Evolutionary conservation across 2,329 filamentous ascomycete genomes (phyloP), one percentile per base, ranked within the genome.

Genomic region (Verticillium dahliae): DNA sequence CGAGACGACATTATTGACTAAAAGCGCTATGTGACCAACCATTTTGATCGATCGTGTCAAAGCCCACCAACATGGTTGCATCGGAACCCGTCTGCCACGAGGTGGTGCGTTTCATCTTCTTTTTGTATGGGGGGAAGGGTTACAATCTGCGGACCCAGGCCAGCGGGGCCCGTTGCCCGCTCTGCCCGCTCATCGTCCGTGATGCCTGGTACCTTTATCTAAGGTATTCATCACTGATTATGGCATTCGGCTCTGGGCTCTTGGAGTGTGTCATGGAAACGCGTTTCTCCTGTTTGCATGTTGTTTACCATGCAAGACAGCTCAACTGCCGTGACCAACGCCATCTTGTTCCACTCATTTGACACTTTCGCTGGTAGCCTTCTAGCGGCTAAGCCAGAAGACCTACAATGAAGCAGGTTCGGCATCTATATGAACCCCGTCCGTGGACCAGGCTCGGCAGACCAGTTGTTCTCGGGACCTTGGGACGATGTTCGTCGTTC

Each of bases 41-140:
- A 18, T 50, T 18, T 22, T 27, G 6, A 9, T 4, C 15, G 15
- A 22, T 50, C n/a, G 15, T 50, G 15, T 22, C 41, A 5, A 50
- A 50, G n/a, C 18, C 15, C 45, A 52, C 18, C 18, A 18, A 22
- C 45, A n/a, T 22, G 18, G 45, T 52, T 52, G 45, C 45, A 58
- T 50, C 52, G 58, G 59, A 57, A 57, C 45, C 61, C 59, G 56
- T 58, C 57, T 60, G 62, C 62, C 61, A 64, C 62, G 57, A 62
- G 59, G 59, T 59, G 63, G 63, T 64, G 63, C 38, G 63, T 64
- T 64, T 64, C 63, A 64, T 60, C 22, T 64, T 56, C 35, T 56
- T 18, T n/a, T 52, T 52, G 10, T n/a, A 18, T 5, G 22, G 45
- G 41, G 39, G 45, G 45, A 10, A n/a, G 45, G 4, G 11, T 18